Percentiles rank a stretch among this genome's conserved stretches.
These are phyloP conservation scores for Trichoderma simmonsii DNA, from an alignment of 2,329 filamentous ascomycete genomes.

Conservation along the genomic window DNA sequence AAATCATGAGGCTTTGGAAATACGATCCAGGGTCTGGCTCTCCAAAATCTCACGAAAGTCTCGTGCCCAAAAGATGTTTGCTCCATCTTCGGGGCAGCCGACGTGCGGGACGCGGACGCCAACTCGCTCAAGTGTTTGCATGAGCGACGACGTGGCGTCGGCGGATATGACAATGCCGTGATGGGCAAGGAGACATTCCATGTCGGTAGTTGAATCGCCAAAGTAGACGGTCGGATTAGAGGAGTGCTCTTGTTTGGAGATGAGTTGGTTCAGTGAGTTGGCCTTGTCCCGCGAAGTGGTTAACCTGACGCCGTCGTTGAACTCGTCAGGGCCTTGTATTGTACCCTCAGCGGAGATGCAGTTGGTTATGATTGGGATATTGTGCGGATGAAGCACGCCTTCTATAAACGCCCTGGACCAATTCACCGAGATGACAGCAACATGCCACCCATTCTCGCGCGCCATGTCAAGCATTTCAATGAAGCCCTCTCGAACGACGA, in stretches of 20 bases:
- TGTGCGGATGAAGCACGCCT: conserved; percentile 38
- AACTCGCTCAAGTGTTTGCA: conserved; percentile 38
- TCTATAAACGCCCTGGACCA: conserved; percentile 49
- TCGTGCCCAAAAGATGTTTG: conserved; percentile 40
- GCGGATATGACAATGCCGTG: conserved; percentile 48
- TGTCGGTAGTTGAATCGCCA: conserved; percentile 56
- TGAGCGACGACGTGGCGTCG: conserved; percentile 32
- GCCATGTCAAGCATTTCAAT: conserved; percentile 30
- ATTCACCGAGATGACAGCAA: conserved; percentile 50
- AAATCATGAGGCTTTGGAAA: background rate
- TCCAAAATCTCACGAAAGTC: conserved; percentile 43
- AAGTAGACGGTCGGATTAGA: conserved; percentile 40
- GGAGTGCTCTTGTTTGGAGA: background rate
- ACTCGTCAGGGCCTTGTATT: conserved; percentile 40
- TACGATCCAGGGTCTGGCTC: conserved; percentile 26
- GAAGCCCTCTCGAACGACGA: conserved; percentile 42
- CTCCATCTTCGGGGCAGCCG: conserved; percentile 17
- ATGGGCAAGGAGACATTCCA: conserved; percentile 48
- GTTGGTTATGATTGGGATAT: conserved; percentile 44
- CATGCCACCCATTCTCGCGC: conserved; percentile 33
- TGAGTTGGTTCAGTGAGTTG: conserved; percentile 27
- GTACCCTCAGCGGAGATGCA: conserved; percentile 37
- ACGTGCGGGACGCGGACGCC: conserved; percentile 40
- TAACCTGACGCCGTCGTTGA: conserved; percentile 24
- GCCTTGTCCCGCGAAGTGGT: conserved; percentile 46